phyloP scores from a whole-genome alignment of 768 basidiomycete genomes.

The Lentinula detonsa region DNA sequence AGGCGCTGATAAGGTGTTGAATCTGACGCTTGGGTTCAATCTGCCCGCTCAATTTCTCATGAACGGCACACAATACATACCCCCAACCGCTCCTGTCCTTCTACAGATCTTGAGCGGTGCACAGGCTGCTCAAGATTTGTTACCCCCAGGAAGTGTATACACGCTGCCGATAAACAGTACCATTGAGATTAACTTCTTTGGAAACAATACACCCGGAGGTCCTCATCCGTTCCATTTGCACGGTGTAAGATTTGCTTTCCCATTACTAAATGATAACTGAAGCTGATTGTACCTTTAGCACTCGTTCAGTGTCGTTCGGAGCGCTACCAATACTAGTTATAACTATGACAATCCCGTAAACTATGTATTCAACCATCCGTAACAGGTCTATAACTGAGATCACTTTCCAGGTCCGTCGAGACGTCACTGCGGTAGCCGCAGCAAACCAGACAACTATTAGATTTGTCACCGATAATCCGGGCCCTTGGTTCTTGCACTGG shows the following conservation, averaged over 20 bases:
- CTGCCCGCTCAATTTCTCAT: constrained; percentile 15
- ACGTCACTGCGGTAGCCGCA: constrained; percentile 11
- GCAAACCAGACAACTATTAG: constrained; percentile 17
- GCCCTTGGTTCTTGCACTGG: constrained; percentile 14
- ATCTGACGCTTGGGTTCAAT: constrained; percentile 20
- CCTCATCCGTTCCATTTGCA: constrained; percentile 46
- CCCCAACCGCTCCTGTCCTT: constrained; percentile 34
- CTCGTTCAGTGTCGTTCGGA: constrained; percentile 23
- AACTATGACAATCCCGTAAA: constrained; percentile 39
- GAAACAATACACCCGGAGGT: constrained; percentile 9
- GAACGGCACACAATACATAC: constrained; percentile 17
- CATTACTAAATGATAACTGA: not conserved
- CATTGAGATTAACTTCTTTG: constrained; percentile 34
- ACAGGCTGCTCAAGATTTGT: constrained; percentile 23
- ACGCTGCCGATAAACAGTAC: constrained; percentile 31
- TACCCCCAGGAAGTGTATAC: constrained; percentile 34
- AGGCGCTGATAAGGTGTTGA: constrained; percentile 33
- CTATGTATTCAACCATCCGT: constrained; percentile 10
- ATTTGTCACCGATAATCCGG: constrained; percentile 11
- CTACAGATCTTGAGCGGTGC: constrained; percentile 41
- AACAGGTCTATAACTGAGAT: not conserved
- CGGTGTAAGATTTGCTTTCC: constrained; percentile 24
- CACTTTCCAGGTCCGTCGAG: constrained; percentile 17
- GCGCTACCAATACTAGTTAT: constrained; percentile 13
- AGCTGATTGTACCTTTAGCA: constrained; percentile 15